Base-by-base conservation (phyloP, 108 stramenopile species). In the Epithemia pelagica region DNA sequence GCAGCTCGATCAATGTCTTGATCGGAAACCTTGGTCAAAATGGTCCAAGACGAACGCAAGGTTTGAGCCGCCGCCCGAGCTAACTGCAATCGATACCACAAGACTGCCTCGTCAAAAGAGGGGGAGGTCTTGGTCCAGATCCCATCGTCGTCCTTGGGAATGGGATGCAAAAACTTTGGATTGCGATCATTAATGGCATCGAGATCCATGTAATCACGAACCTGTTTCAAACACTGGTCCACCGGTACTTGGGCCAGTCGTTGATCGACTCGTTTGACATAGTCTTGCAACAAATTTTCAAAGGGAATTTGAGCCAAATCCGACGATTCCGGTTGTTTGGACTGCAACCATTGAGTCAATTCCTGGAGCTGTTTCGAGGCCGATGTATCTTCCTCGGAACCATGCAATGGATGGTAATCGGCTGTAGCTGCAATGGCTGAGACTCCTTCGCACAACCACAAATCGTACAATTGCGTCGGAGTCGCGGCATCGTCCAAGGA, bases 361-460 rank as follows among this genome's bases (percentile, higher is more conserved):
- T 62, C 61, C 31, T 62, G 56, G 57, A 58, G 5, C 26, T 15
- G 5, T 25, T 25, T 20, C 15, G 37, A 46, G 10, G 37, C 5
- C 37, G 37, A 46, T 15, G 37, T 10, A 5, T 5, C 5, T 15
- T 5, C 5, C 37, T 5, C 15, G 5, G 37, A 15, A 5, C 10
- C 15, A 15, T 10, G 5, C 15, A 46, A 15, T 46, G 37, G 26
- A 21, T 57, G 7, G 25, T 29, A 28, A 54, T 93, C 91, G 19
- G 78, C 78, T n/a, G 33, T 65, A 56, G 65, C 68, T 0, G 78
- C 79, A 62, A 94, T 72, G 61, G 74, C 64, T 46, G 71, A 66
- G 18, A 94, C n/a, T 8, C 92, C 92, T 74, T 91, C 89, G n/a
- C 82, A 83, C 58, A 94, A 74, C 54, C 83, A 78, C 67, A 91